Evolutionary conservation across 1,284 basidiomycete species (phyloP), one percentile per base, ranked within the genome.

Genomic region (Tylopilus orsonianus): DNA sequence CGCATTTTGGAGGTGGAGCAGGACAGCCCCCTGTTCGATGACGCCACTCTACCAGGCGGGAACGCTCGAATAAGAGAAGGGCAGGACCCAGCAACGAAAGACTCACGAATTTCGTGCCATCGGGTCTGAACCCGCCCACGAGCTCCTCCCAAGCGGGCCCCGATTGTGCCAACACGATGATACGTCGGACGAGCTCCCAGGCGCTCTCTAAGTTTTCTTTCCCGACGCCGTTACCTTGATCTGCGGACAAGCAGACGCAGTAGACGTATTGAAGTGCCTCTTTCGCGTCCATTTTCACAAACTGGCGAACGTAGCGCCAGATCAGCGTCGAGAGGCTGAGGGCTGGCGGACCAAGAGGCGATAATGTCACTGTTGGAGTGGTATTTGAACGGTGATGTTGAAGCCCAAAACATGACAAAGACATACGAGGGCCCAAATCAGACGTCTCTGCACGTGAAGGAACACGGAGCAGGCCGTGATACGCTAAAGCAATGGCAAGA

Each of bases 181-280:
- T 87, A 50, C 92, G 82, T 36, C 92, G 77, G 5, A 93, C 87
- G 41, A 95, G 81, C 50, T 95, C 92, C 81, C 94, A 91, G 12
- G 92, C 88, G 32, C 73, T 79, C 59, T 91, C 85, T 19, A 93
- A 74, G 65, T 97, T 95, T 62, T 93, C 88, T 57, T 81, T 83
- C 13, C 93, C 92, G 1, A 88, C 74, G 2, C 74, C 75, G 4
- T 77, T 74, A 12, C 76, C 77, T 57, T 89, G 85, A 62, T 97
- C 93, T 8, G 87, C 77, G 22, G 81, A 81, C 12, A 99, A 79
- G 50, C 87, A 85, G 12, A 97, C 80, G 52, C 92, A 89, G 65
- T 95, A 96, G 32, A 97, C 88, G 61, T 99, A 99, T 70, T 98
- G 93, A 46, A 99, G 71, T 1, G 95, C 97, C 56, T 95, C 91